phyloP scores from a whole-genome alignment of 257 asterid species.

The Euphrasia confusa region DNA sequence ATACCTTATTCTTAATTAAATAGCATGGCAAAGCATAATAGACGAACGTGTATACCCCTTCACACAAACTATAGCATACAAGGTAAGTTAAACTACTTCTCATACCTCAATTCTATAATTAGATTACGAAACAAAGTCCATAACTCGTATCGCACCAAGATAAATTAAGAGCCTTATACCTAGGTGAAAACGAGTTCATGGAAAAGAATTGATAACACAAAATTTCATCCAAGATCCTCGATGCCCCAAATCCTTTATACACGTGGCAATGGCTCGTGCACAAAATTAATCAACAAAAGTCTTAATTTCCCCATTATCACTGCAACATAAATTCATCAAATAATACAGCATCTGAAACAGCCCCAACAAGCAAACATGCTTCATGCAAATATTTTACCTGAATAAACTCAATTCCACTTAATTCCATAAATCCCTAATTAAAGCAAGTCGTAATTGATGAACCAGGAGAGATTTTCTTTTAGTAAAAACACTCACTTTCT shows the following conservation, averaged over 20 bases:
- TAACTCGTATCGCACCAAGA: constrained; percentile 6
- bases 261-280: constrained; percentile 14
- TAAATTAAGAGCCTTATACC: neutral
- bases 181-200: neutral
- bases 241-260: neutral
- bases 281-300: neutral
- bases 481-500: constrained; percentile 45
- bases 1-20: neutral
- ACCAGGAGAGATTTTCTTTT: neutral
- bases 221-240: constrained; percentile 14
- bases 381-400: constrained; percentile 9
- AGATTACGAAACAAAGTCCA: constrained; percentile 13
- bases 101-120: constrained; percentile 11
- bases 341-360: neutral
- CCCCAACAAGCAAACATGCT: neutral
- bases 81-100: constrained; percentile 5
- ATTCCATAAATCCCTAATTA: constrained; percentile 8
- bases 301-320: constrained; percentile 2
- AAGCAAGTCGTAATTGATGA: neutral
- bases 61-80: constrained; percentile 3
- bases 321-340: neutral
- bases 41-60: neutral
- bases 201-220: neutral
- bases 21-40: constrained; percentile 17
- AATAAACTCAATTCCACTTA: neutral